A percentile compares a stretch with the other conserved stretches of the same genome.
Evolutionary conservation across 371 early-diverging fungal genomes (phyloP).

Genomic region (Apophysomyces trapeziformis): DNA sequence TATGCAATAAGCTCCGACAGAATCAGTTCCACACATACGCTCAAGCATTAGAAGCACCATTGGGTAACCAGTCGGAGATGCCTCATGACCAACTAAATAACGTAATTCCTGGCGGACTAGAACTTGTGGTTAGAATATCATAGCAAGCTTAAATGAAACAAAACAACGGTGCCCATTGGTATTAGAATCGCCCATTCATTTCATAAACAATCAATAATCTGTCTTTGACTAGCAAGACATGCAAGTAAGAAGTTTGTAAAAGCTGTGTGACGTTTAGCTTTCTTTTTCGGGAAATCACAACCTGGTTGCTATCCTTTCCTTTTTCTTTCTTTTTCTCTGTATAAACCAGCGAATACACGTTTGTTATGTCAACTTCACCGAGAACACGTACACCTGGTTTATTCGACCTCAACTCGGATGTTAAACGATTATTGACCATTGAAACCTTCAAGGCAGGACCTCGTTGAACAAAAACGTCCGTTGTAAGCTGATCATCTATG

Average conservation of each 20-base stretch:
- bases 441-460: constrained; percentile 32
- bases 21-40: constrained; percentile 35
- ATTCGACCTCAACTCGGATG: constrained; percentile 30
- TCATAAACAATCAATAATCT: too few relatives aligned
- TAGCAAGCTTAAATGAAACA: neutral
- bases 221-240: too few relatives aligned
- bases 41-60: constrained; percentile 41
- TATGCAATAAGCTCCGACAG: constrained; percentile 42
- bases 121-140: constrained; percentile 1
- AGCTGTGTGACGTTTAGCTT: neutral
- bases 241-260: too few relatives aligned
- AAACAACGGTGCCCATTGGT: too few relatives aligned
- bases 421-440: constrained; percentile 30
- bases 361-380: constrained; percentile 17
- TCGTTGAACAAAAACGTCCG: neutral
- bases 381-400: constrained; percentile 13
- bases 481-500: neutral
- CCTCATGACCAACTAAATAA: neutral
- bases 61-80: constrained; percentile 20
- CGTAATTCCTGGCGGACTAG: neutral
- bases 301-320: neutral
- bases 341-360: neutral
- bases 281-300: neutral
- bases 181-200: too few relatives aligned
- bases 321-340: neutral